Conservation (phyloP, 345 rosid species). For the Lumnitzera racemosa region DNA sequence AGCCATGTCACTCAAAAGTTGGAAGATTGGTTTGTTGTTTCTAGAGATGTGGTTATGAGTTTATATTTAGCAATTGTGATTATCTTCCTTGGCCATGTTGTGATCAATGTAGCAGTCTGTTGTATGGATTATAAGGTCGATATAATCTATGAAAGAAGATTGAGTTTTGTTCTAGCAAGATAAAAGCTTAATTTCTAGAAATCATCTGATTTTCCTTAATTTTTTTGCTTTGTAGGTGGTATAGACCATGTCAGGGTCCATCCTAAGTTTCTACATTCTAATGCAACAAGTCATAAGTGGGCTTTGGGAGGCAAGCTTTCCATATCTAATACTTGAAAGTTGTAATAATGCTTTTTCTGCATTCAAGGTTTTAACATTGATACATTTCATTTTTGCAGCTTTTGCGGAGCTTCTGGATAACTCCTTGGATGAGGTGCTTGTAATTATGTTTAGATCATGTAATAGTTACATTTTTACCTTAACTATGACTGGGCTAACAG, state of each 20-base stretch:
- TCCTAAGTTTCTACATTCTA: constrained; percentile 92
- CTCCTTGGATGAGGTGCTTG: constrained; percentile 73
- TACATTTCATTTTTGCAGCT: constrained; percentile 35
- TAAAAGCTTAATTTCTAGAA: not conserved
- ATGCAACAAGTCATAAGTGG: constrained; percentile 99
- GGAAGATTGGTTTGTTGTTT: no score
- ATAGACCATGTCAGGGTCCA: constrained; percentile 92
- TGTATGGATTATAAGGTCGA: no score
- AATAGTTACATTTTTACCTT: constrained; percentile 1
- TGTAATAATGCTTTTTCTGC: not conserved
- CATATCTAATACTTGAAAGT: not conserved
- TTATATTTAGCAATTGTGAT: no score
- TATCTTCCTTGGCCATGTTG: no score
- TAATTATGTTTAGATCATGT: not conserved
- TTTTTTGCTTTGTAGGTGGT: constrained; percentile 38
- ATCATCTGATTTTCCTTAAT: not conserved
- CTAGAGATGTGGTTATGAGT: no score
- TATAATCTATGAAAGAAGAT: no score
- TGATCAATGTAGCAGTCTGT: no score
- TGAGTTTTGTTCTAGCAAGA: not conserved
- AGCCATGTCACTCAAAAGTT: no score
- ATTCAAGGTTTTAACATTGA: not conserved
- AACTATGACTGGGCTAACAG: not conserved
- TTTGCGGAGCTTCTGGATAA: constrained; percentile 93
- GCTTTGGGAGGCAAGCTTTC: constrained; percentile 79